These are phyloP conservation scores for Gossypium mustelinum DNA, from an alignment of 345 rosid genomes.

Conservation along the genomic window DNA sequence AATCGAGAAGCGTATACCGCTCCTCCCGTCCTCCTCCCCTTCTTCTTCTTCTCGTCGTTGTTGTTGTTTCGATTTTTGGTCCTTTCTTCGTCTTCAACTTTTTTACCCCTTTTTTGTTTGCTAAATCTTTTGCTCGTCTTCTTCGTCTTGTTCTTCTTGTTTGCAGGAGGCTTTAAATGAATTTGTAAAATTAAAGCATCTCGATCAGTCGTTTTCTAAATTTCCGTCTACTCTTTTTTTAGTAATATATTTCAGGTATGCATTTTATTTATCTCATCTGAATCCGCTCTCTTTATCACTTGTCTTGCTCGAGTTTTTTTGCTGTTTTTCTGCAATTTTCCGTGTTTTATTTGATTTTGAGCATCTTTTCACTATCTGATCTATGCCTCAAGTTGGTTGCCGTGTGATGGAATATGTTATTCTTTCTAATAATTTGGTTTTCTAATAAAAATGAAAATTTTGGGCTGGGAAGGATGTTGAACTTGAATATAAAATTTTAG, in stretches of 20 bases:
- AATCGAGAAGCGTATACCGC: constrained; percentile 28
- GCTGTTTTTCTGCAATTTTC: constrained; percentile 12
- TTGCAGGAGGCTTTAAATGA: constrained; percentile 7
- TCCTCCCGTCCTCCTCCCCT: not conserved
- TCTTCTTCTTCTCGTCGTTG: not conserved
- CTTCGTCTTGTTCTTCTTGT: not conserved
- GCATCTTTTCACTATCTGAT: constrained; percentile 13
- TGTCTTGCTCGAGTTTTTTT: constrained; percentile 1
- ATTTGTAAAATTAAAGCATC: not conserved
- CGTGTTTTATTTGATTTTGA: not conserved
- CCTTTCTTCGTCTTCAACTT: not conserved
- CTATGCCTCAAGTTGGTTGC: constrained; percentile 14
- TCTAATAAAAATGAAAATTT: not conserved
- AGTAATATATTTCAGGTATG: constrained; percentile 1
- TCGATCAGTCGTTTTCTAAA: constrained; percentile 6
- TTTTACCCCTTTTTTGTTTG: not conserved
- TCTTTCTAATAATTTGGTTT: not conserved
- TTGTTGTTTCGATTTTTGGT: not conserved
- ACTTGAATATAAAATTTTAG: not conserved
- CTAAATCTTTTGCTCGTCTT: not conserved
- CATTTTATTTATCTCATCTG: constrained; percentile 5
- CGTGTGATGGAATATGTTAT: not conserved
- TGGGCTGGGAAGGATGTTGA: constrained; percentile 5
- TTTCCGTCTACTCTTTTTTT: not conserved
- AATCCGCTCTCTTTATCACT: constrained; percentile 13